Percentiles rank a stretch among this genome's conserved stretches.
Conservation (phyloP, 345 rosid genomes). For the Pugionium dolabratum region DNA sequence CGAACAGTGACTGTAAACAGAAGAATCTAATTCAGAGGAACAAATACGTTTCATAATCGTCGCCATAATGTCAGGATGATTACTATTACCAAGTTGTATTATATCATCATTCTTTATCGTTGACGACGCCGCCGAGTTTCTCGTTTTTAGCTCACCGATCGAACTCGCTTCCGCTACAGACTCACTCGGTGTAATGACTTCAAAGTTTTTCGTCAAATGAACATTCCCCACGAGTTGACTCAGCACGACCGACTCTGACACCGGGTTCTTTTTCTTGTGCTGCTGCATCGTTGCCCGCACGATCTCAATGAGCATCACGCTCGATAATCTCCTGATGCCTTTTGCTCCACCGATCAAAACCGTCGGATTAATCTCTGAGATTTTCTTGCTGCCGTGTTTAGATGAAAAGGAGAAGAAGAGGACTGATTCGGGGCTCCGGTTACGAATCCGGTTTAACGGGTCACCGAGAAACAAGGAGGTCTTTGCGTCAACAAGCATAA, state of each 20-base stretch:
- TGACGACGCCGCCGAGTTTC: slow-evolving; percentile 35
- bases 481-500: slow-evolving; percentile 62
- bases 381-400: slow-evolving; percentile 45
- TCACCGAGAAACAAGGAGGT: slow-evolving; percentile 57
- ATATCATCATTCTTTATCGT: slow-evolving; percentile 29
- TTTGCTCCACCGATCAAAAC: slow-evolving; percentile 71
- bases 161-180: slow-evolving; percentile 54
- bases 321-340: slow-evolving; percentile 68
- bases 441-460: slow-evolving; percentile 67
- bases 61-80: slow-evolving; percentile 39
- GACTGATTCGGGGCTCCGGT: slow-evolving; percentile 65
- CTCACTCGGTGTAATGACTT: slow-evolving; percentile 50
- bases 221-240: slow-evolving; percentile 65
- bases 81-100: slow-evolving; percentile 46
- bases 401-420: slow-evolving; percentile 40
- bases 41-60: slow-evolving; percentile 64
- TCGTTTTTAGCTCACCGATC: slow-evolving; percentile 39
- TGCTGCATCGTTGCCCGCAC: slow-evolving; percentile 67
- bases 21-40: slow-evolving; percentile 55
- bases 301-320: slow-evolving; percentile 66
- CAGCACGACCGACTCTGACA: slow-evolving; percentile 59
- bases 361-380: slow-evolving; percentile 53
- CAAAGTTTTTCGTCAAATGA: slow-evolving; percentile 48
- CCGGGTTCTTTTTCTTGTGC: slow-evolving; percentile 53
- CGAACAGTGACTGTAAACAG: slow-evolving; percentile 72